phyloP scores from a whole-genome alignment of 495 filamentous ascomycete species.

The Trypethelium eluteriae region DNA sequence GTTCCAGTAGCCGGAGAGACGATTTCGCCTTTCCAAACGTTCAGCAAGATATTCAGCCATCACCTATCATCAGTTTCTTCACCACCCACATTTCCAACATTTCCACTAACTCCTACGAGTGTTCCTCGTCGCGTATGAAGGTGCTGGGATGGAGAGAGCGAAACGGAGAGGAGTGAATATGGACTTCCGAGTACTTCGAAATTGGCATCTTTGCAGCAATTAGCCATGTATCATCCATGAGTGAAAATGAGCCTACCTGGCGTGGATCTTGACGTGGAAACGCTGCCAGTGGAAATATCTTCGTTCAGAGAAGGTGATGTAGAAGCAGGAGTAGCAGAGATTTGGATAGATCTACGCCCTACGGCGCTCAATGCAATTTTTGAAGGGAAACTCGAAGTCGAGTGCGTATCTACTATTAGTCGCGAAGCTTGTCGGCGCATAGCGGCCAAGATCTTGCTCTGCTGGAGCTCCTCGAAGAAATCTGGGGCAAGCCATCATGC shows the following conservation, averaged over 20 bases:
- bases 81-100: constrained; percentile 68
- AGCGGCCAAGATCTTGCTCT: background rate
- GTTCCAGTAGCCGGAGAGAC: constrained; percentile 77
- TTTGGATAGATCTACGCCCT: constrained; percentile 27
- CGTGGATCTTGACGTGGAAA: constrained; percentile 17
- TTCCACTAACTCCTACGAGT: constrained; percentile 80
- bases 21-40: constrained; percentile 57
- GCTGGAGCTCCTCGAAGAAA: constrained; percentile 5
- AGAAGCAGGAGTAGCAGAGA: constrained; percentile 34
- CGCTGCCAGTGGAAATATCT: constrained; percentile 15
- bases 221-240: constrained; percentile 1
- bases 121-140: constrained; percentile 88
- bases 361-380: background rate
- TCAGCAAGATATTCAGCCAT: background rate
- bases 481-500: background rate
- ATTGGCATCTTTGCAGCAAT: constrained; percentile 60
- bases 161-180: constrained; percentile 86
- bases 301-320: constrained; percentile 22
- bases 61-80: background rate
- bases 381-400: background rate
- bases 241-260: constrained; percentile 22
- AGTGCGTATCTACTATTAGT: background rate
- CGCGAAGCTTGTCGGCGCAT: constrained; percentile 14
- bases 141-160: constrained; percentile 83
- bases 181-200: constrained; percentile 88